Evolutionary conservation across 306 rosid species (phyloP).

Genomic region (Cucumis hystrix): DNA sequence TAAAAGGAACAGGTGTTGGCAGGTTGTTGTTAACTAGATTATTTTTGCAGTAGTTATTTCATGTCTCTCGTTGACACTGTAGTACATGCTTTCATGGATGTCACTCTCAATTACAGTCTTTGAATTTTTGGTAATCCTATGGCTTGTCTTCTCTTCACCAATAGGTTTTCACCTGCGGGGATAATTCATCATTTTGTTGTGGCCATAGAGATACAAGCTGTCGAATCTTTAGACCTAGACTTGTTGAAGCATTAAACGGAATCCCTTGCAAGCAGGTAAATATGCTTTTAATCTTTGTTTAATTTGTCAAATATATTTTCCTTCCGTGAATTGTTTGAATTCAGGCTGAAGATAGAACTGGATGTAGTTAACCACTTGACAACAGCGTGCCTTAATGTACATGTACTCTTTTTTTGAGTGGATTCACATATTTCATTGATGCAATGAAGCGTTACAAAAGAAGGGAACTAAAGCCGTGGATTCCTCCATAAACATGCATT

Average conservation of each 20-base stretch:
- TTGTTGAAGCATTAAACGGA: constrained; percentile 67
- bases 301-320: neutral
- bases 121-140: neutral
- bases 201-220: constrained; percentile 79
- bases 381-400: neutral
- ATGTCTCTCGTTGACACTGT: neutral
- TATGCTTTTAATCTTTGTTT: neutral
- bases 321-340: neutral
- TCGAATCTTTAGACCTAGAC: constrained; percentile 72
- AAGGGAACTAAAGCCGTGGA: neutral
- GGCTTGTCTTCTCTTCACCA: constrained; percentile 1
- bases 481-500: neutral
- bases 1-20: neutral
- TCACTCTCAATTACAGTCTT: neutral
- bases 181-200: constrained; percentile 79
- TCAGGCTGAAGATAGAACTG: neutral
- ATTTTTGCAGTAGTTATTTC: neutral
- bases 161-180: constrained; percentile 89
- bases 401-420: neutral
- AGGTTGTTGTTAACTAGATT: neutral
- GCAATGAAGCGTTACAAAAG: neutral
- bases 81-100: neutral
- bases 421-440: neutral
- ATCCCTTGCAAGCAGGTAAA: constrained; percentile 86
- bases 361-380: neutral